phyloP scores from a whole-genome alignment of 495 filamentous ascomycete species.

The Acidiella bohemica region DNA sequence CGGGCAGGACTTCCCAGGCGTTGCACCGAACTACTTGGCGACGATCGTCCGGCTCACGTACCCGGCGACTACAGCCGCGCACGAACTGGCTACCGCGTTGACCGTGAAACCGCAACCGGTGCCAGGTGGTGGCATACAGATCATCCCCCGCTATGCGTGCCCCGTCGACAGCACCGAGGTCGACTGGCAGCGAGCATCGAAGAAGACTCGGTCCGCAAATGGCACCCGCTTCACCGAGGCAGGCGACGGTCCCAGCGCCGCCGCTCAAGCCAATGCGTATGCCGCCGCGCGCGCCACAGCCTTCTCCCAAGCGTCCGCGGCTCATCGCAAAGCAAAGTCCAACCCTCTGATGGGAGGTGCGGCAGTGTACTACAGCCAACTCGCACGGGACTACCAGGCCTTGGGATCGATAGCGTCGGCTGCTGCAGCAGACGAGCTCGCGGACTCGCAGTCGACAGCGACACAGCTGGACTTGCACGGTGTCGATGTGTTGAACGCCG shows the following conservation, averaged over 20 bases:
- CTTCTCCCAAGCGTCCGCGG: constrained; percentile 45
- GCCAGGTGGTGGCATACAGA: constrained; percentile 20
- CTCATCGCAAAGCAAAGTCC: constrained; percentile 50
- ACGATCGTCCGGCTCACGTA: constrained; percentile 43
- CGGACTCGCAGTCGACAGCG: constrained; percentile 41
- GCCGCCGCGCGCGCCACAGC: constrained; percentile 35
- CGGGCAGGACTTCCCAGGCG: constrained; percentile 35
- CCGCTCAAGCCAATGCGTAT: constrained; percentile 25
- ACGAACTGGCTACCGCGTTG: constrained; percentile 45
- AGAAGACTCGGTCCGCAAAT: neutral
- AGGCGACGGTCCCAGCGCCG: constrained; percentile 3
- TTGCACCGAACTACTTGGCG: constrained; percentile 33
- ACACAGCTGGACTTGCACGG: constrained; percentile 67
- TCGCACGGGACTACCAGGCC: constrained; percentile 40
- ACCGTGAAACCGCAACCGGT: constrained; percentile 18
- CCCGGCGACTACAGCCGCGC: constrained; percentile 41
- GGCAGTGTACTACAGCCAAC: constrained; percentile 50
- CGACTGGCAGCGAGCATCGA: neutral
- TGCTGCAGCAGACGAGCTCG: constrained; percentile 31
- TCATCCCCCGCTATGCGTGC: constrained; percentile 31
- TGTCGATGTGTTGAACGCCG: constrained; percentile 62
- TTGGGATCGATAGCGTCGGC: constrained; percentile 28
- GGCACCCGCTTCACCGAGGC: neutral
- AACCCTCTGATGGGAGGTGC: constrained; percentile 52
- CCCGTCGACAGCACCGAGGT: constrained; percentile 13